Conservation (phyloP, 2,329 filamentous ascomycete genomes). For the Neonectria punicea region DNA sequence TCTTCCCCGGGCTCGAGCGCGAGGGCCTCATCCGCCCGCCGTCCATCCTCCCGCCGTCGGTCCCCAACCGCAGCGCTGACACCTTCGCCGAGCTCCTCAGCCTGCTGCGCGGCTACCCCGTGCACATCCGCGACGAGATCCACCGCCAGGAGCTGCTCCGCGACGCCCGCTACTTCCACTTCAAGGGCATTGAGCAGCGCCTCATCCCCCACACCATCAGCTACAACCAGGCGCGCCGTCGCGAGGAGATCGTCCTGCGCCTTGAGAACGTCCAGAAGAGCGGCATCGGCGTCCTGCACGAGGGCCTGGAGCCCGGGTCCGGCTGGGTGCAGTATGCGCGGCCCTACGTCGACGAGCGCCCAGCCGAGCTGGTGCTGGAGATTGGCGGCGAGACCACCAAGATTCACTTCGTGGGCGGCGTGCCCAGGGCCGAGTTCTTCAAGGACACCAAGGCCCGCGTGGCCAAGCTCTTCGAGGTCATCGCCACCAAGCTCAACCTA, state of each 20-base stretch:
- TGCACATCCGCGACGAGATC: constrained; percentile 78
- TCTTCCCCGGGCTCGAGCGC: constrained; percentile 87
- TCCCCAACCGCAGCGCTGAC: constrained; percentile 84
- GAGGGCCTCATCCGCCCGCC: constrained; percentile 85
- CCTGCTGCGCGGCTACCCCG: constrained; percentile 83
- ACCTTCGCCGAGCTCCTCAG: constrained; percentile 86
- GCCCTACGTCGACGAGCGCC: constrained; percentile 82
- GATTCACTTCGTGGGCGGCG: constrained; percentile 58
- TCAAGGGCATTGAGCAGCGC: constrained; percentile 90
- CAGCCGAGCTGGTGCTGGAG: constrained; percentile 82
- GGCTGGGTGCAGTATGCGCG: constrained; percentile 81
- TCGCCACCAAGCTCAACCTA: constrained; percentile 82
- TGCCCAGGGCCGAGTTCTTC: constrained; percentile 75
- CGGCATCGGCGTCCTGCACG: constrained; percentile 74
- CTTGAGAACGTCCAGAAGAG: constrained; percentile 91
- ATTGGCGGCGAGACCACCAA: constrained; percentile 74
- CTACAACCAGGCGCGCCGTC: constrained; percentile 76
- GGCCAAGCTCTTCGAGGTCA: constrained; percentile 78
- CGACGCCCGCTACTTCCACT: constrained; percentile 92
- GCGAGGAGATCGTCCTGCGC: constrained; percentile 80
- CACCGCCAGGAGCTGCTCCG: constrained; percentile 82
- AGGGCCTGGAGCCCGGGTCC: constrained; percentile 41
- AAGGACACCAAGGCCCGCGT: constrained; percentile 76
- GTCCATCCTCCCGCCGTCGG: constrained; percentile 82
- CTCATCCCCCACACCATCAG: constrained; percentile 81